Percentiles rank a stretch among this genome's conserved stretches.
Conservation (phyloP, 768 basidiomycete species). For the Hygrocybe punicea region DNA sequence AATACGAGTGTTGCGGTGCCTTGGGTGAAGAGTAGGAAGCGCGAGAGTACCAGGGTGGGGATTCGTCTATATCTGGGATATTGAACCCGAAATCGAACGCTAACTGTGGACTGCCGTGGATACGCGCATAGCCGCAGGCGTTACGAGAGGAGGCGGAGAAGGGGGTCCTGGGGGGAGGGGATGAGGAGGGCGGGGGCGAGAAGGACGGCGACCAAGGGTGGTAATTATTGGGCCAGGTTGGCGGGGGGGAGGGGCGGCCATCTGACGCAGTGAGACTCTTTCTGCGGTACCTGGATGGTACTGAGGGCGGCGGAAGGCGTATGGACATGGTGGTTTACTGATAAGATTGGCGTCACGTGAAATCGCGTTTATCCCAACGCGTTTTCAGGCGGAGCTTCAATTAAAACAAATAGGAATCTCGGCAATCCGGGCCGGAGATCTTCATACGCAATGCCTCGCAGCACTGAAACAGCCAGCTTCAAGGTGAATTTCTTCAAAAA, state of each 20-base stretch:
- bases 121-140: slow-evolving; percentile 29
- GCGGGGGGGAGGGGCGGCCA: slow-evolving; percentile 9
- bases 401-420: neutral
- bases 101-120: slow-evolving; percentile 37
- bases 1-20: slow-evolving; percentile 18
- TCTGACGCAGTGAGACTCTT: slow-evolving; percentile 19
- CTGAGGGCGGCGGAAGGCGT: slow-evolving; percentile 26
- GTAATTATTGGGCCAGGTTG: neutral
- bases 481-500: slow-evolving; percentile 38
- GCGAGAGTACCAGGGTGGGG: slow-evolving; percentile 21
- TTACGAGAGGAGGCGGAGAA: slow-evolving; percentile 40
- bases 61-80: slow-evolving; percentile 26
- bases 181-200: slow-evolving; percentile 38
- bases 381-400: slow-evolving; percentile 20
- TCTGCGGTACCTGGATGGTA: slow-evolving; percentile 21
- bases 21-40: slow-evolving; percentile 13
- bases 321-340: slow-evolving; percentile 44
- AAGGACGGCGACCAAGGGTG: slow-evolving; percentile 21
- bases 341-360: slow-evolving; percentile 44
- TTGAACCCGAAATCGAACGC: slow-evolving; percentile 22
- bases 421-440: neutral
- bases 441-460: slow-evolving; percentile 59
- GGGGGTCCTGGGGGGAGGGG: slow-evolving; percentile 35
- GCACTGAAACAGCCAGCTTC: slow-evolving; percentile 62
- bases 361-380: slow-evolving; percentile 41